phyloP scores from a whole-genome alignment of 108 stramenopile species.

The Cylindrotheca fusiformis region DNA sequence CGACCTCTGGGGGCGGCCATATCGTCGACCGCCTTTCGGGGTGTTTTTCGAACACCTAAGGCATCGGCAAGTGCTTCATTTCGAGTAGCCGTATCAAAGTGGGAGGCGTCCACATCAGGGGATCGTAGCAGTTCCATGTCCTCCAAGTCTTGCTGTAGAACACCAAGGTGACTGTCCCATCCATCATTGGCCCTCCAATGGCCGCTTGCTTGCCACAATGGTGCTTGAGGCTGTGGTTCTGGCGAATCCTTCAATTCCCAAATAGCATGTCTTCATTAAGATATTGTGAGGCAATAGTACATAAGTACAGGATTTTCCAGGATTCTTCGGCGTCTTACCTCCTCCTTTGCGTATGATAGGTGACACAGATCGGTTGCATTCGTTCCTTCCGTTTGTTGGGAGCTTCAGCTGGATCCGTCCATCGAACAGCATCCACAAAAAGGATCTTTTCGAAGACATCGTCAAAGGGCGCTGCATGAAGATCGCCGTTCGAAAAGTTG shows the following conservation, averaged over 20 bases:
- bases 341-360: slow-evolving; percentile 40
- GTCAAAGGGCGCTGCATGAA: slow-evolving; percentile 13
- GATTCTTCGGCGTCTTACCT: slow-evolving; percentile 11
- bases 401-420: slow-evolving; percentile 24
- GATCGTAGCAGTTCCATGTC: slow-evolving; percentile 20
- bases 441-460: slow-evolving; percentile 65
- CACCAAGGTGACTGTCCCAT: slow-evolving; percentile 24
- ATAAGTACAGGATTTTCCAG: no score
- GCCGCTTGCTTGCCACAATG: slow-evolving; percentile 33
- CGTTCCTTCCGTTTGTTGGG: slow-evolving; percentile 6
- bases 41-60: slow-evolving; percentile 39
- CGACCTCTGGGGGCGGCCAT: not conserved
- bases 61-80: slow-evolving; percentile 54
- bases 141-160: slow-evolving; percentile 26
- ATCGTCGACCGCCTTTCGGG: slow-evolving; percentile 21
- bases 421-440: slow-evolving; percentile 46
- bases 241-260: slow-evolving; percentile 47
- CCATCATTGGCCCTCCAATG: slow-evolving; percentile 29
- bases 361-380: slow-evolving; percentile 34
- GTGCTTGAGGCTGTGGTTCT: slow-evolving; percentile 29
- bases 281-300: not conserved
- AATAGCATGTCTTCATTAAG: slow-evolving; percentile 36
- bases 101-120: not conserved
- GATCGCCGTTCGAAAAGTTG: not conserved
- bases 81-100: slow-evolving; percentile 10